Evolutionary conservation across 192 early-diverging fungal genomes (phyloP), one percentile per base, ranked within the genome.

Genomic region (Mortierella claussenii): DNA sequence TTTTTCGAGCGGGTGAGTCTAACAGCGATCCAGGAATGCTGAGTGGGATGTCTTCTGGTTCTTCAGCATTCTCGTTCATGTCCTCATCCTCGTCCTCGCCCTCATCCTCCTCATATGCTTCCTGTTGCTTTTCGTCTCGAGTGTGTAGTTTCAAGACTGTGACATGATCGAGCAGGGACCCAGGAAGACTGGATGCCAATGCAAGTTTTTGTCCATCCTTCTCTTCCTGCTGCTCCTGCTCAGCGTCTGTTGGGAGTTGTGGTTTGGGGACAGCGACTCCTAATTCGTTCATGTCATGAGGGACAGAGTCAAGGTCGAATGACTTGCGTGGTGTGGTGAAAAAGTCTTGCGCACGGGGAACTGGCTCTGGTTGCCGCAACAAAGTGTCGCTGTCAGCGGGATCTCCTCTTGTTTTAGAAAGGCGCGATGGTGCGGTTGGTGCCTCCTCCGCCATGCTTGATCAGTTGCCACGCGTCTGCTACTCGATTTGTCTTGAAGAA

Each of bases 381-480:
- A 36, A 26, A 11, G 27, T 45, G 20, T 54, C 40, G 20, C 23
- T 9, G 28, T 54, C 50, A n/a, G 31, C 26, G 24, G 18, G 17
- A 36, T 31, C 26, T 18, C 18, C 21, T 20, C 24, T 26, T 40
- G 49, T 31, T 40, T 62, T 54, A 21, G 42, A 43, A 31, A 30
- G 37, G 34, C 62, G 62, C 51, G 62, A 44, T 42, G 17, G 27
- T 43, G 37, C 43, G 4, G 23, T 36, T 42, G 52, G 50, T 13
- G 60, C 47, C 60, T 54, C 54, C n/a, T 4, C 54, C 21, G 27
- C 13, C 3, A 12, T 4, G 23, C 27, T 49, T 49, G 47, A 49
- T 49, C 47, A 49, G 23, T 13, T 49, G 23, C 21, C 21, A 49
- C 47, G 47, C 21, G 47, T 49, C 47, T 26, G 3, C 21, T 17